phyloP scores from a whole-genome alignment of 2,329 filamentous ascomycete species.

The Colletotrichum tanaceti region DNA sequence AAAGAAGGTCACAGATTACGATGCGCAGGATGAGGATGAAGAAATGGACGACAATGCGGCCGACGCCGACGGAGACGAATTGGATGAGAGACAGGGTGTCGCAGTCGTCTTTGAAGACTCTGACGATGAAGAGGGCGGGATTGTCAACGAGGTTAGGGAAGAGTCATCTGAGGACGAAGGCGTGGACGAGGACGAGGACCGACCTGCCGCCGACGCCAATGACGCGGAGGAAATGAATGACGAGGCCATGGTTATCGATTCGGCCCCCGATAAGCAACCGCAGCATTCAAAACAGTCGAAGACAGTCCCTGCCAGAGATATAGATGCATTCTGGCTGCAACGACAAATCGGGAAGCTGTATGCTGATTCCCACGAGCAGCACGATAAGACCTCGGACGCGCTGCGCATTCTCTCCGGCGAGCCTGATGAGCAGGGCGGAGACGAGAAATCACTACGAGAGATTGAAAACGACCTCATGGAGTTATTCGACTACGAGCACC shows the following conservation, averaged over 20 bases:
- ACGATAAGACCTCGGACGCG: constrained; percentile 89
- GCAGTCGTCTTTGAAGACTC: constrained; percentile 97
- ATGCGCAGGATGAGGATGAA: constrained; percentile 95
- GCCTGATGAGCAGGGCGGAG: constrained; percentile 75
- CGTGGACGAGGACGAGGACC: constrained; percentile 71
- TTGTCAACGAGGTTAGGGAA: constrained; percentile 88
- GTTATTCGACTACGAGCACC: constrained; percentile 96
- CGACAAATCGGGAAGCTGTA: constrained; percentile 90
- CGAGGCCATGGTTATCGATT: constrained; percentile 88
- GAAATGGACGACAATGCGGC: constrained; percentile 78
- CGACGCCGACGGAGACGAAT: constrained; percentile 76
- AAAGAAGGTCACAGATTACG: constrained; percentile 99
- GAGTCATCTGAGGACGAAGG: constrained; percentile 87
- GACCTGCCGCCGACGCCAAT: constrained; percentile 62
- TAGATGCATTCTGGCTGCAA: constrained; percentile 98
- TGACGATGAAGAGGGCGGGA: constrained; percentile 82
- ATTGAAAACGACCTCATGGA: constrained; percentile 99
- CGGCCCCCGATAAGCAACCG: constrained; percentile 62
- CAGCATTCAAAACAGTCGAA: constrained; percentile 66
- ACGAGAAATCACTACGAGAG: constrained; percentile 87
- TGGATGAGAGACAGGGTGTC: constrained; percentile 95
- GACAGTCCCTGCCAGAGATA: constrained; percentile 83
- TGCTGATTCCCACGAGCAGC: constrained; percentile 89
- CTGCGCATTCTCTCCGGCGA: constrained; percentile 84
- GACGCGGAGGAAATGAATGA: constrained; percentile 52